These are phyloP conservation scores for Entonaema liquescens DNA, from an alignment of 495 filamentous ascomycete species.

Conservation along the genomic window DNA sequence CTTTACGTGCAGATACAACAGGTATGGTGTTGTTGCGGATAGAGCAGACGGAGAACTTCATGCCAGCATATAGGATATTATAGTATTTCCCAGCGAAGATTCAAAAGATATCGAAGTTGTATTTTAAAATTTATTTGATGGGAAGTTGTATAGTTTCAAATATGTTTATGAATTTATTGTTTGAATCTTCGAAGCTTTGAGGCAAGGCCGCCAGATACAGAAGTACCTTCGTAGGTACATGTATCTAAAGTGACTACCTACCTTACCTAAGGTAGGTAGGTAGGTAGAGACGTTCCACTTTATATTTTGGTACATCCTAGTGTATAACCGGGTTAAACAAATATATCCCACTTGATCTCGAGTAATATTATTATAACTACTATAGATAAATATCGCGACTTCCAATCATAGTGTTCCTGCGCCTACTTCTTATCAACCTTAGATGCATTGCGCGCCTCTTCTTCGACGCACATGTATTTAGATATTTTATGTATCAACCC, in stretches of 20 bases:
- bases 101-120: background rate
- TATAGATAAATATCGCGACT: background rate
- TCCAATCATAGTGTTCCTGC: background rate
- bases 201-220: background rate
- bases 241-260: no score
- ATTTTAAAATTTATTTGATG: background rate
- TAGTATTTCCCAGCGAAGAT: background rate
- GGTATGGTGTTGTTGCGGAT: background rate
- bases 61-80: background rate
- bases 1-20: background rate
- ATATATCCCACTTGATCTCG: no score
- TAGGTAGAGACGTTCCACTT: background rate
- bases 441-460: background rate
- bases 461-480: background rate
- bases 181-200: background rate
- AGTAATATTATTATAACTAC: background rate
- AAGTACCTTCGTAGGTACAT: no score
- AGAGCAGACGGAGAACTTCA: background rate
- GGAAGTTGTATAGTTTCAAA: background rate
- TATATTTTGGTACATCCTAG: no score
- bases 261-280: background rate
- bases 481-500: background rate
- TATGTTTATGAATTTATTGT: background rate
- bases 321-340: no score
- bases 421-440: no score